Conservation (phyloP, 495 filamentous ascomycete genomes). For the Polyplosphaeria fusca region DNA sequence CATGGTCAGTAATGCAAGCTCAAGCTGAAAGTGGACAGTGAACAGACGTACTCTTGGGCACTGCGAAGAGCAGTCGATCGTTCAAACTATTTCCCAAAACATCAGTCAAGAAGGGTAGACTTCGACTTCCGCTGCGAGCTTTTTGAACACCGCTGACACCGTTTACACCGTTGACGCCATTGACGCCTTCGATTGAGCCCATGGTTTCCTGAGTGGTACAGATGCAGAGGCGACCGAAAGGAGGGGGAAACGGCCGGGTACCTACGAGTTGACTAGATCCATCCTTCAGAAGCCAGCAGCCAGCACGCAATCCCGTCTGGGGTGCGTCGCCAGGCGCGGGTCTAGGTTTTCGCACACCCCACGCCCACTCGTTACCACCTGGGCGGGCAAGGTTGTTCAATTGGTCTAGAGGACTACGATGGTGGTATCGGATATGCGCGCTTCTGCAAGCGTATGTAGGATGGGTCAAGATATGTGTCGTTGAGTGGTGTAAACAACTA, state of each 20-base stretch:
- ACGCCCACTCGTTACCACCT: background rate
- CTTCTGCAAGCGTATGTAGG: constrained; percentile 1
- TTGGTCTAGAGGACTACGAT: constrained; percentile 4
- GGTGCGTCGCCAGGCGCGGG: background rate
- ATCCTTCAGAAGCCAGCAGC: too few species aligned
- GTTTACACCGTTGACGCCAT: constrained; percentile 5
- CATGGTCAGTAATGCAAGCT: background rate
- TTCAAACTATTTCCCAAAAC: constrained; percentile 60
- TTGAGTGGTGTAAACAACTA: constrained; percentile 17
- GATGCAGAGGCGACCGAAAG: constrained; percentile 1
- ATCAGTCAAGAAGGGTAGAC: constrained; percentile 31
- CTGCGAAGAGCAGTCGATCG: constrained; percentile 90
- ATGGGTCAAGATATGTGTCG: constrained; percentile 2
- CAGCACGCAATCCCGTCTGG: constrained; percentile 6
- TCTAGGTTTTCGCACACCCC: background rate
- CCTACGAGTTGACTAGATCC: constrained; percentile 35
- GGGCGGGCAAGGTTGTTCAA: constrained; percentile 20
- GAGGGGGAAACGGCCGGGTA: background rate
- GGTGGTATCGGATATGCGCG: background rate
- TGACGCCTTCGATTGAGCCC: constrained; percentile 8
- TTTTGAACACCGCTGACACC: background rate
- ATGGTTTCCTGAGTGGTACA: constrained; percentile 2
- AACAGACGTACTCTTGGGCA: constrained; percentile 86
- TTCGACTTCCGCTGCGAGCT: constrained; percentile 14
- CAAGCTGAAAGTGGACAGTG: background rate